A percentile compares a stretch with the other conserved stretches of the same genome.
phyloP scores from a whole-genome alignment of 257 asterid species.

The Voacanga thouarsii region DNA sequence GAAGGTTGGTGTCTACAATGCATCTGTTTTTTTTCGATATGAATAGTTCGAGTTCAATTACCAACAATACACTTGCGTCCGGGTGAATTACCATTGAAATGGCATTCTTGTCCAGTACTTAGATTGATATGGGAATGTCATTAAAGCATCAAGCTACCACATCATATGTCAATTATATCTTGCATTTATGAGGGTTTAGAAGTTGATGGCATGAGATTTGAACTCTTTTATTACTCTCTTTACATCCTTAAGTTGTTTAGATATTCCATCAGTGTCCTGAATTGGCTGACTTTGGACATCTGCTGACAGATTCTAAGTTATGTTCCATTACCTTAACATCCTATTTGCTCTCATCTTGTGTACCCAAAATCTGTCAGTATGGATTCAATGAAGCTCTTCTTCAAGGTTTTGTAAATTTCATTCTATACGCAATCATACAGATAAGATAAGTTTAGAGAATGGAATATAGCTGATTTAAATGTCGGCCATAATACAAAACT shows the following conservation, averaged over 20 bases:
- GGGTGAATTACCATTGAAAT: neutral
- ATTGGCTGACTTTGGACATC: neutral
- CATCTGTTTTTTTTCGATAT: neutral
- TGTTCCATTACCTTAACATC: neutral
- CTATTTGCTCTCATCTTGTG: neutral
- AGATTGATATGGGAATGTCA: neutral
- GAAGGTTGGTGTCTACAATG: neutral
- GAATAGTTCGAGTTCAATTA: neutral
- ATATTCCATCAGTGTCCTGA: neutral
- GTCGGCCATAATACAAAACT: neutral
- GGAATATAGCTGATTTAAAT: neutral
- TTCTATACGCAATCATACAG: too few relatives aligned
- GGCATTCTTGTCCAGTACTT: neutral
- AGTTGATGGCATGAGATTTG: neutral
- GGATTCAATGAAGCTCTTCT: neutral
- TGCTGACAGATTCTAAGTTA: neutral
- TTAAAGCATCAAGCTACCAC: neutral
- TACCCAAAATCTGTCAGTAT: neutral
- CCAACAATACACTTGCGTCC: neutral
- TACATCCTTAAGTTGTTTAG: neutral
- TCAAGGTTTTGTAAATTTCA: neutral
- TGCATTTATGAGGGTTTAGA: neutral
- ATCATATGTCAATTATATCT: neutral
- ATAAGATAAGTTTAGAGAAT: neutral
- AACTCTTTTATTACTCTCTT: neutral